These are phyloP conservation scores for Leccinum incarnatum DNA, from an alignment of 768 basidiomycete species.

Conservation along the genomic window DNA sequence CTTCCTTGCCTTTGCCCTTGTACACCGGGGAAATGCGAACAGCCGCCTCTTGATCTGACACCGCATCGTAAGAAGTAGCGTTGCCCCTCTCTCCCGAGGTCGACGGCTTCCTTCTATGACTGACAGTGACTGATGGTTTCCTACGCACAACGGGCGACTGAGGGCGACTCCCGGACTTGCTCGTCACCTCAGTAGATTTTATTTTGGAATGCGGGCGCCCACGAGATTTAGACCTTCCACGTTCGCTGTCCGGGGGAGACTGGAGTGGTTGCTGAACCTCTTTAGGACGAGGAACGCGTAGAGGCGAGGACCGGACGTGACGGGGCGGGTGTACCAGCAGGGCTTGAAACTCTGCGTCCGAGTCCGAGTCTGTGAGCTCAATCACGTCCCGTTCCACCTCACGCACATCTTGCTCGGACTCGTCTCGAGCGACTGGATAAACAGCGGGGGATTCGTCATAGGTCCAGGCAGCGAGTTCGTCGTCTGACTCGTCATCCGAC, in stretches of 20 bases:
- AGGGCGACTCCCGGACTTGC: conserved; percentile 4
- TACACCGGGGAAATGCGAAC: background rate
- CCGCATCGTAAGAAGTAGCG: background rate
- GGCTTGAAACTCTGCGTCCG: conserved; percentile 30
- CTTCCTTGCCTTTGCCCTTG: conserved; percentile 23
- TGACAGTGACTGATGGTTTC: conserved; percentile 12
- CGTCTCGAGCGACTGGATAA: conserved; percentile 24
- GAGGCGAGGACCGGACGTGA: conserved; percentile 6
- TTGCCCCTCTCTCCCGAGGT: background rate
- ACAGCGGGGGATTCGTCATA: conserved; percentile 42
- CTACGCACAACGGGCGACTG: background rate
- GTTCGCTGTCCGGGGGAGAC: conserved; percentile 14
- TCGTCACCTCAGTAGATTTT: background rate
- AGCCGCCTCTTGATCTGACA: conserved; percentile 1
- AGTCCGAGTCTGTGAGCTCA: conserved; percentile 27
- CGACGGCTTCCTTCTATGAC: conserved; percentile 5
- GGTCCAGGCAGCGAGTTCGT: conserved; percentile 45
- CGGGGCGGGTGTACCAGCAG: conserved; percentile 26
- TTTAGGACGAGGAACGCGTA: background rate
- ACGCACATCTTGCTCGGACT: conserved; percentile 14
- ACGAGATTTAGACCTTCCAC: conserved; percentile 14
- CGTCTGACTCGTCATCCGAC: conserved; percentile 41
- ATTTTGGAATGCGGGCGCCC: conserved; percentile 2
- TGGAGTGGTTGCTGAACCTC: conserved; percentile 10
- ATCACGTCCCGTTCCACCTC: conserved; percentile 22